A percentile compares a stretch with the other conserved stretches of the same genome.
Evolutionary conservation across 805 yeast species (phyloP).

Genomic region (Blastobotrys robertii): DNA sequence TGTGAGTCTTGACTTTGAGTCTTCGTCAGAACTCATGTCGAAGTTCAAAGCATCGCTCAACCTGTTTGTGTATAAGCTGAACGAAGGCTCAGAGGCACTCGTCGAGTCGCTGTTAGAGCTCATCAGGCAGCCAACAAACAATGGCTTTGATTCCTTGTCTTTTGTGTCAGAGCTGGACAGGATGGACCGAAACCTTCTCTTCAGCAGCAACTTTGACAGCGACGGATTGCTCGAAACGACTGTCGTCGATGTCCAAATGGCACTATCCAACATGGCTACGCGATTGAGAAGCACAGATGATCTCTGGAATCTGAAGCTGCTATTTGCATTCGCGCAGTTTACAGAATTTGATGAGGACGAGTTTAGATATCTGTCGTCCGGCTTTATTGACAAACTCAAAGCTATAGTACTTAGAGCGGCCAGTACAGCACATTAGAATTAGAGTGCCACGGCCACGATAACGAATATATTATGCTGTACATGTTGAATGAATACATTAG

Average conservation of each 20-base stretch:
- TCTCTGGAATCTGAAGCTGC: constrained; percentile 50
- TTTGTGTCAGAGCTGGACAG: neutral
- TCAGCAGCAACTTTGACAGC: neutral
- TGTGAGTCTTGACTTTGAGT: constrained; percentile 35
- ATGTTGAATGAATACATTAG: too few relatives aligned
- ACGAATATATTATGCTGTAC: too few relatives aligned
- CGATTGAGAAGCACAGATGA: constrained; percentile 41
- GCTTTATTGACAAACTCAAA: constrained; percentile 12
- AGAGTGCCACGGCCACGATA: too few relatives aligned
- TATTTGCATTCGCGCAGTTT: constrained; percentile 52
- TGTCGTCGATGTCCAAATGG: constrained; percentile 45
- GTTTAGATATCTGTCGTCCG: constrained; percentile 8
- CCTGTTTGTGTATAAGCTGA: neutral
- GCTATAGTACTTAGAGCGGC: constrained; percentile 5
- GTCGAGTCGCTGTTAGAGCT: neutral
- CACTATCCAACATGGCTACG: constrained; percentile 35
- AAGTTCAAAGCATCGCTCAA: neutral
- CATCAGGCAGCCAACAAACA: neutral
- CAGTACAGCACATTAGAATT: too few relatives aligned
- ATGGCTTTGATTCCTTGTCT: neutral
- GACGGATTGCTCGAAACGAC: constrained; percentile 25
- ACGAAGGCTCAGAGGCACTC: neutral
- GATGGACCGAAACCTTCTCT: neutral
- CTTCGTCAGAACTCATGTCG: neutral
- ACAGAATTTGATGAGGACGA: constrained; percentile 11